phyloP scores from a whole-genome alignment of 441 rosid species.

The California macrophylla region DNA sequence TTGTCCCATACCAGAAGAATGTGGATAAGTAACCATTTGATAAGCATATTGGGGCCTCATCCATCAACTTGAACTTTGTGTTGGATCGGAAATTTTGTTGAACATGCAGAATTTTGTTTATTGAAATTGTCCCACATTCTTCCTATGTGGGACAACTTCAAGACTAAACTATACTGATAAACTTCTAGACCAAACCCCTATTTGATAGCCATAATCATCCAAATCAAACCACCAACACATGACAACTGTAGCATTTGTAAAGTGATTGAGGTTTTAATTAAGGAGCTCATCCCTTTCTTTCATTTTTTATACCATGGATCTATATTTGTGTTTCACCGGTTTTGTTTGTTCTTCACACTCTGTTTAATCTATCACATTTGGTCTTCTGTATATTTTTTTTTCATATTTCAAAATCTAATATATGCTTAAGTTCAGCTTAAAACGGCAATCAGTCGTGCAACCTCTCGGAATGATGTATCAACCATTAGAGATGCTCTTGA shows the following conservation, averaged over 20 bases:
- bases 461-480: slow-evolving; percentile 76
- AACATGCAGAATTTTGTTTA: too few species aligned
- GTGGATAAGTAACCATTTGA: too few species aligned
- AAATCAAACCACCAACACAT: neutral
- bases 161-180: neutral
- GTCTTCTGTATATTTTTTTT: neutral
- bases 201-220: too few species aligned
- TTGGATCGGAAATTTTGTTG: too few species aligned
- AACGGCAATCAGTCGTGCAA: slow-evolving; percentile 87
- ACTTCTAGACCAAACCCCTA: neutral
- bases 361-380: slow-evolving; percentile 11
- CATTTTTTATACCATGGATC: neutral
- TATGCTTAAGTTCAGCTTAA: slow-evolving; percentile 52
- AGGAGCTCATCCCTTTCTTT: neutral
- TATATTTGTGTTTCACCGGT: neutral
- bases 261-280: neutral
- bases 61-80: too few species aligned
- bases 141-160: too few species aligned
- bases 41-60: too few species aligned
- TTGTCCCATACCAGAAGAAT: too few species aligned
- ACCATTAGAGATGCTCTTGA: slow-evolving; percentile 92
- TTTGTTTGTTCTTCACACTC: neutral
- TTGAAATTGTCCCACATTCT: too few species aligned
- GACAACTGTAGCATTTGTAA: neutral
- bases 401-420: neutral